These are phyloP conservation scores for Westerdykella ornata DNA, from an alignment of 2,329 filamentous ascomycete species.

Conservation along the genomic window DNA sequence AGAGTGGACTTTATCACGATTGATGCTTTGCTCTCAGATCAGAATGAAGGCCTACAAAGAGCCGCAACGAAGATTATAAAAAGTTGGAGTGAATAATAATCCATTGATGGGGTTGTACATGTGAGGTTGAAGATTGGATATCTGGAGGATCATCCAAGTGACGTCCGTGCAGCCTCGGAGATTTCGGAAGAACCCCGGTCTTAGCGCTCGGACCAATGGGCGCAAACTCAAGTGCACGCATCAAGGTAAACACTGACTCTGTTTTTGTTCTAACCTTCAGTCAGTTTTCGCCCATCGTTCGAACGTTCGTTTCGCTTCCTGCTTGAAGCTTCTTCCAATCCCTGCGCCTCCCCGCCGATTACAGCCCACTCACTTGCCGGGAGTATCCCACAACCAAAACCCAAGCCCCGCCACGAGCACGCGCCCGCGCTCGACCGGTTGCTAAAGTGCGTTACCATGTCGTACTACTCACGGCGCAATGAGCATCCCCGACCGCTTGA, in stretches of 20 bases:
- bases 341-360: background rate
- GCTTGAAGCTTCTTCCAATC: too few species aligned
- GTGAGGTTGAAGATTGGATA: too few species aligned
- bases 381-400: background rate
- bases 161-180: too few species aligned
- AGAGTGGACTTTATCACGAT: too few species aligned
- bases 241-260: background rate
- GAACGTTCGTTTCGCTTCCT: too few species aligned
- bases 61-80: too few species aligned
- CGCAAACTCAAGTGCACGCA: background rate
- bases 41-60: too few species aligned
- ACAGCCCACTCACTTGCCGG: background rate
- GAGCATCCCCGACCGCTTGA: constrained; percentile 72
- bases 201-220: background rate
- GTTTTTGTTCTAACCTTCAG: background rate
- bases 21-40: too few species aligned
- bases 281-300: background rate
- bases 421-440: background rate
- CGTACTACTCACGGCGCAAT: constrained; percentile 59
- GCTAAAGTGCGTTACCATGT: too few species aligned
- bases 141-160: too few species aligned
- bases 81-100: too few species aligned
- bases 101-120: too few species aligned
- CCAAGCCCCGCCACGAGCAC: constrained; percentile 4
- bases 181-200: background rate